phyloP scores from a whole-genome alignment of 2,329 filamentous ascomycete species.

The Harringtonia lauricola region DNA sequence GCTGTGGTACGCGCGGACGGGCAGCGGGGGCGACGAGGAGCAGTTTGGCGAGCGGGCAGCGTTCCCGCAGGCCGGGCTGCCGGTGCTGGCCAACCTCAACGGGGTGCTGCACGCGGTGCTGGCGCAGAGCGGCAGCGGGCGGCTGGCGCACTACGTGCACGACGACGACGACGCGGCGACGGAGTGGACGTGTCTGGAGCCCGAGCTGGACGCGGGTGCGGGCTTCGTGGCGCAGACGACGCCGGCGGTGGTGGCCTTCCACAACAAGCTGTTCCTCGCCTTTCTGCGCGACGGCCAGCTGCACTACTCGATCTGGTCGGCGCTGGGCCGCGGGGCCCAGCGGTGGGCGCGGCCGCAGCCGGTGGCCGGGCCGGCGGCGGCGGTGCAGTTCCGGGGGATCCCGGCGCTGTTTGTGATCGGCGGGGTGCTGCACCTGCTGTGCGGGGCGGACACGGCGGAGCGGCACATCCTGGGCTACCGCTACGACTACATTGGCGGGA shows the following conservation, averaged over 20 bases:
- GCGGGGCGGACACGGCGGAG: slow-evolving; percentile 14
- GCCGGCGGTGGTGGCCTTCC: slow-evolving; percentile 21
- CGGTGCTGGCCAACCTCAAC: slow-evolving; percentile 21
- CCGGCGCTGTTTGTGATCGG: slow-evolving; percentile 22
- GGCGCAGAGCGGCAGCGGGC: slow-evolving; percentile 16
- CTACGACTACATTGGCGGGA: slow-evolving; percentile 17
- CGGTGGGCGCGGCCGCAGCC: slow-evolving; percentile 11
- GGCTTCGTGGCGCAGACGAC: slow-evolving; percentile 16
- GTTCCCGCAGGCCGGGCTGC: slow-evolving; percentile 20
- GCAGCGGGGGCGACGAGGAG: slow-evolving; percentile 12
- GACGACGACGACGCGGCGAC: slow-evolving; percentile 17
- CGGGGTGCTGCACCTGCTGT: slow-evolving; percentile 20
- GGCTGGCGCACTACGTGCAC: slow-evolving; percentile 20
- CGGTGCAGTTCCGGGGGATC: slow-evolving; percentile 17
- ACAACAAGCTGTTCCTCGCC: slow-evolving; percentile 22
- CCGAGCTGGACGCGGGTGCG: slow-evolving; percentile 11
- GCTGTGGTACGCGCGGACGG: slow-evolving; percentile 21
- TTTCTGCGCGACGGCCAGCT: slow-evolving; percentile 18
- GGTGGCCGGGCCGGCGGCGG: slow-evolving; percentile 1
- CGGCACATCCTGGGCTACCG: slow-evolving; percentile 19
- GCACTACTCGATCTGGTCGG: slow-evolving; percentile 17
- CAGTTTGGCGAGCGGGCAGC: slow-evolving; percentile 16
- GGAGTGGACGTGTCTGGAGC: slow-evolving; percentile 15
- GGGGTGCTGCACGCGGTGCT: slow-evolving; percentile 22
- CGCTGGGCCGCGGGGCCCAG: slow-evolving; percentile 11